Evolutionary conservation across 73 alveolate genomes (phyloP).

Genomic region (Tetrahymena malaccensis): DNA sequence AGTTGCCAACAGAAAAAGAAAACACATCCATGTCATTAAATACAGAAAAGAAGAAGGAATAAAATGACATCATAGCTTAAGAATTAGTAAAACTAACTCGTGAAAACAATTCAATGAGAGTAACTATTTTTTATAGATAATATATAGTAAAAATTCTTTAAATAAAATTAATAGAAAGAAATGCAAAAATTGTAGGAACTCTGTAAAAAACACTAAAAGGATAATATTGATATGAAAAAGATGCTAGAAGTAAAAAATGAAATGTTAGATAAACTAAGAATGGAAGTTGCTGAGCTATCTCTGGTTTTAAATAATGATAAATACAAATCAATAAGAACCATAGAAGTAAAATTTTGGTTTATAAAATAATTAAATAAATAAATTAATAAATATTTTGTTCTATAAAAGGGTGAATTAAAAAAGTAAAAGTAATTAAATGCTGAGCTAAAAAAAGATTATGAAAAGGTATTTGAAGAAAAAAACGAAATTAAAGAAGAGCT

Average conservation of each 20-base stretch:
- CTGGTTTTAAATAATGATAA: slow-evolving; percentile 21
- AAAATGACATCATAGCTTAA: not conserved
- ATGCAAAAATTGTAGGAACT: slow-evolving; percentile 8
- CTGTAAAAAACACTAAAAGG: slow-evolving; percentile 15
- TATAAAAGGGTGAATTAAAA: not conserved
- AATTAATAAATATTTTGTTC: too few species aligned
- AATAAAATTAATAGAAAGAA: not conserved
- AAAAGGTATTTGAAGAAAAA: slow-evolving; percentile 7
- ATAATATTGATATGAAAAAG: slow-evolving; percentile 1
- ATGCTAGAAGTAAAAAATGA: slow-evolving; percentile 33
- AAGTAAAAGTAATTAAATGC: not conserved
- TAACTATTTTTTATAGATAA: not conserved
- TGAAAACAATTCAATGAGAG: not conserved
- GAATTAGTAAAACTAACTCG: not conserved
- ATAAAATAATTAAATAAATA: not conserved
- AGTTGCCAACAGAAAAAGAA: not conserved
- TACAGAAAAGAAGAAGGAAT: not conserved
- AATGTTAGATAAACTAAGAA: slow-evolving; percentile 27
- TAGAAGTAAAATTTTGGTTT: not conserved
- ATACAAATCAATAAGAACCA: slow-evolving; percentile 6
- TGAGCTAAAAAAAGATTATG: slow-evolving; percentile 28
- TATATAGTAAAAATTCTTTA: not conserved
- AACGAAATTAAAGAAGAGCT: not conserved
- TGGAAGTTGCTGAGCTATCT: slow-evolving; percentile 35
- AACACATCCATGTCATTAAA: not conserved